Evolutionary conservation across 139 green algal genomes (phyloP), one percentile per base, ranked within the genome.

Genomic region (Gonium pectorale): DNA sequence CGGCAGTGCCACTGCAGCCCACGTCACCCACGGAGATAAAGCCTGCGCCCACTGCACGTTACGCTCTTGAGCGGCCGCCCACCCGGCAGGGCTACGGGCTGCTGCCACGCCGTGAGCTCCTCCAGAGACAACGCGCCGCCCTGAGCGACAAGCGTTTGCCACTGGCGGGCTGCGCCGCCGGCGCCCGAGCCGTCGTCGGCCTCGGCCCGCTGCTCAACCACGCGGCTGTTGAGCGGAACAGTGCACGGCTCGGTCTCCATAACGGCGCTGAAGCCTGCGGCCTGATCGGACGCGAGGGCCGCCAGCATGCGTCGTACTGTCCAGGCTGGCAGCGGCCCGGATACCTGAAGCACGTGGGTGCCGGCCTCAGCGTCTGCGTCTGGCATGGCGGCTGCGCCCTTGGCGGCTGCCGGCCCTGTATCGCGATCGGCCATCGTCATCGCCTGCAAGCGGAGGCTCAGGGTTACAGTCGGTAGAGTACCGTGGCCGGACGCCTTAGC

Each of bases 301-400:
- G 24, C 21, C 35, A 46, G 70, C 43, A 81, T 35, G 5, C 82
- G 82, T 7, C 70, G 33, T 15, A 78, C 44, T 44, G 69, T 81
- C 82, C 82, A 87, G 46, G 82, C 71, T 0, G 82, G 56, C 59
- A 87, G 46, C 27, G 63, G 70, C 43, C 82, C 82, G 35, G 35
- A 27, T 27, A 87, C 37, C 49, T 87, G 70, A 13, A 87, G 38
- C 59, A 87, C 70, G 29, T 87, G 82, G 21, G 51, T 21, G 2
- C 52, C 60, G 33, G 49, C 31, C 3, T 19, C 27, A 7, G 0
- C 38, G 51, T 2, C 51, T 2, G 13, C 29, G 66, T 3, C 66
- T 5, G 66, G 7, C 0, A 15, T 33, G 63, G 63, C 8, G 63
- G 33, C 63, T 31, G 33, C 33, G 63, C 2, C 13, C 11, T 4